Percentiles rank a stretch among this genome's conserved stretches.
phyloP scores from a whole-genome alignment of 805 yeast species.

The Blastobotrys robertii region DNA sequence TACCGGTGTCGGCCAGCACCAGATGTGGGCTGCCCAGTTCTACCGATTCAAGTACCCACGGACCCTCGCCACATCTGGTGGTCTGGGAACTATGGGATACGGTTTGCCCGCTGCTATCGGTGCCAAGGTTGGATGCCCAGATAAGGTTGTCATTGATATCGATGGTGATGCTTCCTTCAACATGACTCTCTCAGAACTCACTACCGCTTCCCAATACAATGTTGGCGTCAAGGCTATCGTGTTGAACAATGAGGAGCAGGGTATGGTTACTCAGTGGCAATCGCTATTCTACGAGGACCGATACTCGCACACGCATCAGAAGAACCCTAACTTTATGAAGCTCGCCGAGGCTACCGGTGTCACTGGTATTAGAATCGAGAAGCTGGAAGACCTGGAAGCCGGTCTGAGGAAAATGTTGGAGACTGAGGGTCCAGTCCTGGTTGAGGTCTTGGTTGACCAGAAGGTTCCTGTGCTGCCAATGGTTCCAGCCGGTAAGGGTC shows the following conservation, averaged over 20 bases:
- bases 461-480: slow-evolving; percentile 95
- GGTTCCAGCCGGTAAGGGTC: slow-evolving; percentile 94
- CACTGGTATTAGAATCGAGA: slow-evolving; percentile 64
- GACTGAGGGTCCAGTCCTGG: slow-evolving; percentile 70
- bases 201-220: slow-evolving; percentile 88
- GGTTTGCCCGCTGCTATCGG: slow-evolving; percentile 98
- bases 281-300: slow-evolving; percentile 93
- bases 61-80: slow-evolving; percentile 95
- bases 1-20: slow-evolving; percentile 99
- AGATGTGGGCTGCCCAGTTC: slow-evolving; percentile 99
- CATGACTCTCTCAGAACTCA: slow-evolving; percentile 90
- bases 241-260: slow-evolving; percentile 96
- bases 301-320: slow-evolving; percentile 95
- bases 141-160: slow-evolving; percentile 88
- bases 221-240: slow-evolving; percentile 86
- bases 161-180: slow-evolving; percentile 99
- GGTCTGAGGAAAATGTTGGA: slow-evolving; percentile 62
- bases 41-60: slow-evolving; percentile 91
- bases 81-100: slow-evolving; percentile 97
- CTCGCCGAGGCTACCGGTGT: slow-evolving; percentile 92
- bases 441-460: slow-evolving; percentile 83
- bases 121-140: slow-evolving; percentile 94
- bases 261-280: slow-evolving; percentile 99
- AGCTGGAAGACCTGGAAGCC: slow-evolving; percentile 53
- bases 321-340: slow-evolving; percentile 87